Conservation (phyloP, 768 basidiomycete species). For the Punctularia strigosozonata region DNA sequence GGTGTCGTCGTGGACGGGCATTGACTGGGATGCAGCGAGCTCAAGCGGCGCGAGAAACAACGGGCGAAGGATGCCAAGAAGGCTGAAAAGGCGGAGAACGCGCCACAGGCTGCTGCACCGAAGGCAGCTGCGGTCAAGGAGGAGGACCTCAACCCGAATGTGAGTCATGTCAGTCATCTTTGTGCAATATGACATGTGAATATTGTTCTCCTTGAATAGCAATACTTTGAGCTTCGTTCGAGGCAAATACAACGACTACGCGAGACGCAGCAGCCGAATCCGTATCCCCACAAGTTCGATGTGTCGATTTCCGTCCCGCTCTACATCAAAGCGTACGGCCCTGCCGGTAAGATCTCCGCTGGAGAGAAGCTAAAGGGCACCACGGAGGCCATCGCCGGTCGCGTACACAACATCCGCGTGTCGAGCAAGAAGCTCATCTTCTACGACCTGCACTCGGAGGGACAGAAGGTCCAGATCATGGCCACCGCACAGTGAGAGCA, state of each 20-base stretch:
- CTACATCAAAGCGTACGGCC: constrained; percentile 66
- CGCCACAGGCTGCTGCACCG: constrained; percentile 18
- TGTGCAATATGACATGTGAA: not conserved
- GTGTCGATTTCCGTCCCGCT: constrained; percentile 64
- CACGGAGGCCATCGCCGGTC: constrained; percentile 68
- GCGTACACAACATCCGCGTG: constrained; percentile 82
- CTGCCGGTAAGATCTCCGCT: constrained; percentile 54
- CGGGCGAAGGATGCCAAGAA: constrained; percentile 64
- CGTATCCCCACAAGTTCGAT: constrained; percentile 99
- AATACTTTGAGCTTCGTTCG: constrained; percentile 93
- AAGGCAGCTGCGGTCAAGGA: constrained; percentile 39
- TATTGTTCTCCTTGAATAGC: constrained; percentile 22
- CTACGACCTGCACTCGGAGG: constrained; percentile 91
- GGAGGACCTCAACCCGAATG: constrained; percentile 85
- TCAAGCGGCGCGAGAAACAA: constrained; percentile 88
- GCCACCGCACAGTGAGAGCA: constrained; percentile 66
- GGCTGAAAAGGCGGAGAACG: constrained; percentile 45
- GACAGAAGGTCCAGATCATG: constrained; percentile 90
- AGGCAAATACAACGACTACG: constrained; percentile 80
- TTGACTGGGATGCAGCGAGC: constrained; percentile 45
- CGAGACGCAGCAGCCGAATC: constrained; percentile 76
- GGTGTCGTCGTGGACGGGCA: constrained; percentile 16
- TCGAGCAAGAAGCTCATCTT: constrained; percentile 80
- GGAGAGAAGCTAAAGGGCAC: constrained; percentile 53
- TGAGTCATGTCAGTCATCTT: constrained; percentile 27